Evolutionary conservation across 1,139 yeast species (phyloP).

Genomic region (Candida sp.): DNA sequence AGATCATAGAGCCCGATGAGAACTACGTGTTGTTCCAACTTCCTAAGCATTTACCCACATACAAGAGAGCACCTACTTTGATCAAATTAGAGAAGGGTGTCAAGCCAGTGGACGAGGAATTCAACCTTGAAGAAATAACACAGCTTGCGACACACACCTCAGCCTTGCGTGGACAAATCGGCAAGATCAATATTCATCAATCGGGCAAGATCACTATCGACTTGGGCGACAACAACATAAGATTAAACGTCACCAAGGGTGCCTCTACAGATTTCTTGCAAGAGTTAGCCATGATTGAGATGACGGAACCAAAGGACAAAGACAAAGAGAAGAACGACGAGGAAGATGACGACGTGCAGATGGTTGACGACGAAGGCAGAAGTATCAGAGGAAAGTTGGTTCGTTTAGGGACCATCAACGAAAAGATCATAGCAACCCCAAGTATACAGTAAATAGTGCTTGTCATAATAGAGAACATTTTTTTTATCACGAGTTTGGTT

Average conservation of each 20-base stretch:
- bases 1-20: slow-evolving; percentile 15
- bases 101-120: slow-evolving; percentile 14
- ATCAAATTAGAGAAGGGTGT: slow-evolving; percentile 18
- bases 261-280: slow-evolving; percentile 74
- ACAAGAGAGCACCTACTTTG: slow-evolving; percentile 25
- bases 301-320: slow-evolving; percentile 14
- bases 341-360: slow-evolving; percentile 24
- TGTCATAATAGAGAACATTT: background rate
- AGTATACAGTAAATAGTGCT: slow-evolving; percentile 12
- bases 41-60: slow-evolving; percentile 69
- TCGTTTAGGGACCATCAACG: slow-evolving; percentile 65
- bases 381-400: slow-evolving; percentile 46
- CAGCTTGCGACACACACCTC: slow-evolving; percentile 15
- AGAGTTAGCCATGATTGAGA: slow-evolving; percentile 67
- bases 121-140: slow-evolving; percentile 8
- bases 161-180: slow-evolving; percentile 59
- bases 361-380: slow-evolving; percentile 42
- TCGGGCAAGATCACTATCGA: slow-evolving; percentile 81
- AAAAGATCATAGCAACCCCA: slow-evolving; percentile 61
- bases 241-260: slow-evolving; percentile 77
- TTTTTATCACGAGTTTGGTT: background rate
- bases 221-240: slow-evolving; percentile 62
- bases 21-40: slow-evolving; percentile 66
- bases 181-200: slow-evolving; percentile 73
- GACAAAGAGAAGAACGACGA: slow-evolving; percentile 18